A percentile compares a stretch with the other conserved stretches of the same genome.
Conservation (phyloP, 140 eudicot species). For the Artemisia princeps region DNA sequence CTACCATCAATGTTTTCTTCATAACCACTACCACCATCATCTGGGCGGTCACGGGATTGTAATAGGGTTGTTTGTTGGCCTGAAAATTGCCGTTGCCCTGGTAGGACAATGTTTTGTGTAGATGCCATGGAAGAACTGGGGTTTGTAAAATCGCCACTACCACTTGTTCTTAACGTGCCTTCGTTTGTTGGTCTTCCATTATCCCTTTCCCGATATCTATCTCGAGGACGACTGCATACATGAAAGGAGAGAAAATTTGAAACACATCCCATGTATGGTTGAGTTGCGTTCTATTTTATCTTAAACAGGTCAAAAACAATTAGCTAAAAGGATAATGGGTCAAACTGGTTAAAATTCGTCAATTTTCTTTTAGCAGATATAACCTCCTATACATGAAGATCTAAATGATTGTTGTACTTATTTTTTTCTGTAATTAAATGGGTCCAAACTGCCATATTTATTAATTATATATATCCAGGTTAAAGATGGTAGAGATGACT, state of each 20-base stretch:
- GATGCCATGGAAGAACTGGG: conserved; percentile 38
- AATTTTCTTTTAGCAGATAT: no score
- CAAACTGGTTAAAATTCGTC: no score
- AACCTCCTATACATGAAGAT: no score
- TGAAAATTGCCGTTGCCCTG: conserved; percentile 52
- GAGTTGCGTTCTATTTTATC: not conserved
- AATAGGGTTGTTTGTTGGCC: conserved; percentile 75
- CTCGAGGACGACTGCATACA: conserved; percentile 56
- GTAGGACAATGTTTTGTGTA: conserved; percentile 46
- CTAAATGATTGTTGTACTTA: no score
- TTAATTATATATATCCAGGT: no score
- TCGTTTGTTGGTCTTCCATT: conserved; percentile 56
- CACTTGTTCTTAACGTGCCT: conserved; percentile 50
- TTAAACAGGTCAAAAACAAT: not conserved
- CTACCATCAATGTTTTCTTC: conserved; percentile 89
- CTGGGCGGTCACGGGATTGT: conserved; percentile 76
- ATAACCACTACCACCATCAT: conserved; percentile 74
- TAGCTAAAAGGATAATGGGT: no score
- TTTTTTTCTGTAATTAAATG: no score
- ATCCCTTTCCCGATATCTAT: conserved; percentile 81
- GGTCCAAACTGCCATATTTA: no score
- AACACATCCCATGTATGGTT: not conserved
- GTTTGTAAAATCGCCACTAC: conserved; percentile 30
- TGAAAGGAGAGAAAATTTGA: conserved; percentile 5
- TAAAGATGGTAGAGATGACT: no score